Conservation (phyloP, 1,284 basidiomycete species). For the Cutaneotrichosporon mucoides region DNA sequence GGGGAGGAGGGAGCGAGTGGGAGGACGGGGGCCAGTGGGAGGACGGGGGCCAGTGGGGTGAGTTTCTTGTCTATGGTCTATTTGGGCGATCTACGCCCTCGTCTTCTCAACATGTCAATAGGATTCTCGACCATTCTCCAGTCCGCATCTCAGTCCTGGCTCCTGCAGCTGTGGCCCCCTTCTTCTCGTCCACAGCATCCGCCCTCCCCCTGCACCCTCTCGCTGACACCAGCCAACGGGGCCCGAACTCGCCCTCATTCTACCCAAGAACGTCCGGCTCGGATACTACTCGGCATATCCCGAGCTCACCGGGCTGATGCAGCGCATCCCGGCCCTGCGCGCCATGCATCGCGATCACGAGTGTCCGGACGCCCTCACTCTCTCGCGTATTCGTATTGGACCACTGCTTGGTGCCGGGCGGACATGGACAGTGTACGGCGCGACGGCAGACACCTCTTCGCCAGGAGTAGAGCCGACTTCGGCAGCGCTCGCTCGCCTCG, state of each 20-base stretch:
- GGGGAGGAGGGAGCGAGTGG: no score
- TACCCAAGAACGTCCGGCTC: background rate
- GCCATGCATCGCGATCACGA: background rate
- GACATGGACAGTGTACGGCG: slow-evolving; percentile 3
- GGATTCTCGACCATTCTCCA: no score
- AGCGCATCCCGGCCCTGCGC: background rate
- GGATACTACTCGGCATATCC: slow-evolving; percentile 1
- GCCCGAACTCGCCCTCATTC: background rate
- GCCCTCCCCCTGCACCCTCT: no score
- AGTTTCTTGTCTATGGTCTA: no score
- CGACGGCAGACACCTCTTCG: background rate
- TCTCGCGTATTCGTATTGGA: background rate
- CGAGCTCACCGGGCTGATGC: background rate
- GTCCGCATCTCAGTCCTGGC: no score
- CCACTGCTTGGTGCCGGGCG: background rate
- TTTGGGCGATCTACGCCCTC: no score
- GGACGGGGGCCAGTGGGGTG: no score
- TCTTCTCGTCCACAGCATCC: no score
- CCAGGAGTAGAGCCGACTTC: background rate
- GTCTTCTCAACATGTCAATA: no score
- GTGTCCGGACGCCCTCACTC: background rate
- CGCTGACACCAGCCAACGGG: background rate
- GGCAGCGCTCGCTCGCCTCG: background rate
- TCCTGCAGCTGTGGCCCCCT: no score
- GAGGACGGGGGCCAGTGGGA: no score